Percentiles rank a stretch among this genome's conserved stretches.
These are phyloP conservation scores for Leccinum rimulosum DNA, from an alignment of 768 basidiomycete genomes.

Conservation along the genomic window DNA sequence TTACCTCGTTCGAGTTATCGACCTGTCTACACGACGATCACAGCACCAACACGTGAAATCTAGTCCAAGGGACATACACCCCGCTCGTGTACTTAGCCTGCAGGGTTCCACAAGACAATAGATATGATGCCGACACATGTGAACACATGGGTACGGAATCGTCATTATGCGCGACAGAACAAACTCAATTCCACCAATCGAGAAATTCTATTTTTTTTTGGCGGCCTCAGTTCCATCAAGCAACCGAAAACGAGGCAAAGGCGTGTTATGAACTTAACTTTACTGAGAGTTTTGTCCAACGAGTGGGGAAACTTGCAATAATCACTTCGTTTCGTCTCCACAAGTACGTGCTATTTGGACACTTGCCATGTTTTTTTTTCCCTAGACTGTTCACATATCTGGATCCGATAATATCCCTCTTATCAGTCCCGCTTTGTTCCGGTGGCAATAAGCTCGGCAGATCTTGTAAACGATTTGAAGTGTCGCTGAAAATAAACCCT, in stretches of 20 bases:
- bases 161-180: background rate
- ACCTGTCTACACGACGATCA: background rate
- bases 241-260: constrained; percentile 25
- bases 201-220: background rate
- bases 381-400: background rate
- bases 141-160: background rate
- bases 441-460: constrained; percentile 19
- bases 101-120: background rate
- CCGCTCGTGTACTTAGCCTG: background rate
- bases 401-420: constrained; percentile 1
- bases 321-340: background rate
- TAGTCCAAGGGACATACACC: background rate
- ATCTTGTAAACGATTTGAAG: constrained; percentile 6
- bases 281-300: background rate
- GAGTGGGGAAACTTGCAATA: constrained; percentile 3
- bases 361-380: background rate
- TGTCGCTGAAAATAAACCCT: constrained; percentile 1
- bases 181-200: constrained; percentile 1
- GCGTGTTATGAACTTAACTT: constrained; percentile 23
- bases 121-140: background rate
- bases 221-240: constrained; percentile 15
- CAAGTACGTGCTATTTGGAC: background rate
- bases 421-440: constrained; percentile 10
- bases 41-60: background rate
- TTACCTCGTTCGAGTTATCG: background rate